Evolutionary conservation across 306 rosid genomes (phyloP).

Genomic region (Vicia sativa): DNA sequence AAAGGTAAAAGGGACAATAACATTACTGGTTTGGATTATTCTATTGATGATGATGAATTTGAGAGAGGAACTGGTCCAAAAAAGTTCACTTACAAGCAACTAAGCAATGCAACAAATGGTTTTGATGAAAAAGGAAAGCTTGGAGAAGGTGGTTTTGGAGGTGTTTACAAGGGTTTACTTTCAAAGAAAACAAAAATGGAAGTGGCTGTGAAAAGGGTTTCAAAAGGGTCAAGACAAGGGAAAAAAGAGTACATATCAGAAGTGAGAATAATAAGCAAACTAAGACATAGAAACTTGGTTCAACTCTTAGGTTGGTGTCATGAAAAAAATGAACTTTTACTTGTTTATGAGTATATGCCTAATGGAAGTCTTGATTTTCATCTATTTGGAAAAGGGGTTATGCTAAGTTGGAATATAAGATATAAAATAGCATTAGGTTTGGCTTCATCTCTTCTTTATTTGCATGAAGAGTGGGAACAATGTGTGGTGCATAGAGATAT

Average conservation of each 20-base stretch:
- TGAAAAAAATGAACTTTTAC: conserved; percentile 65
- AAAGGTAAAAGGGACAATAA: background rate
- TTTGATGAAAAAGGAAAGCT: conserved; percentile 62
- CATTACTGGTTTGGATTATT: conserved; percentile 38
- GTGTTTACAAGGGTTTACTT: background rate
- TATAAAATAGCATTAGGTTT: conserved; percentile 64
- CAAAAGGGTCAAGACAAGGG: conserved; percentile 76
- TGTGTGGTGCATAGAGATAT: conserved; percentile 83
- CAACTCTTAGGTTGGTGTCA: conserved; percentile 89
- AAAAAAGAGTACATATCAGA: conserved; percentile 72
- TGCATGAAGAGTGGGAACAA: conserved; percentile 87
- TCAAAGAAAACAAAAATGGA: conserved; percentile 26
- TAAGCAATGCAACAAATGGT: conserved; percentile 52
- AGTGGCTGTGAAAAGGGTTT: conserved; percentile 73
- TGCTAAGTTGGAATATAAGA: conserved; percentile 58
- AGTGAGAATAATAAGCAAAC: conserved; percentile 65
- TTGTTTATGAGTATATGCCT: conserved; percentile 69
- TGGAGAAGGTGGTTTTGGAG: conserved; percentile 53
- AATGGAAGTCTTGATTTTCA: conserved; percentile 86
- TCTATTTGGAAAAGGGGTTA: conserved; percentile 49
- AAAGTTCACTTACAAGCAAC: conserved; percentile 58
- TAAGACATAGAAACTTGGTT: conserved; percentile 74
- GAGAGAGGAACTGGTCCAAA: conserved; percentile 67
- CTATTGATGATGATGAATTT: conserved; percentile 61
- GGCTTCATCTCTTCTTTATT: conserved; percentile 63